These are phyloP conservation scores for Juncus inflexus DNA, from an alignment of 176 grass and related monocot species.

Conservation along the genomic window DNA sequence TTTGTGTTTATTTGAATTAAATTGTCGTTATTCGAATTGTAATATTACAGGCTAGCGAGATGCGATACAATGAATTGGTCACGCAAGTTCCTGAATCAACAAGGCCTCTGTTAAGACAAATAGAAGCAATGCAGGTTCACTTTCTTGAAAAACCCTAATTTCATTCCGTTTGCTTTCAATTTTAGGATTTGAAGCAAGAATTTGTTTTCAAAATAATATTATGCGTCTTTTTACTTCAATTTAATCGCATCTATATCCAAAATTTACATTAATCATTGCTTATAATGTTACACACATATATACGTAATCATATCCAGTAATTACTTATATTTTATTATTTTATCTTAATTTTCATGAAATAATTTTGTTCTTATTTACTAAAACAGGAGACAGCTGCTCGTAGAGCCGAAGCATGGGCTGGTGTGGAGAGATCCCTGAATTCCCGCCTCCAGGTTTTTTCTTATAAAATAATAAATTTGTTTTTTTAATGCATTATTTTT, in stretches of 20 bases:
- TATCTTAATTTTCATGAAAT: slow-evolving; percentile 4
- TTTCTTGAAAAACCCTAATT: slow-evolving; percentile 3
- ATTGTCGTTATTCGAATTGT: slow-evolving; percentile 1
- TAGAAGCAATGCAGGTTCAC: slow-evolving; percentile 97
- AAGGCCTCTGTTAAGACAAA: slow-evolving; percentile 89
- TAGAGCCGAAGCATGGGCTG: slow-evolving; percentile 93
- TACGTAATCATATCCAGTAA: background rate
- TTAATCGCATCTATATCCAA: no score
- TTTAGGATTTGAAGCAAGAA: background rate
- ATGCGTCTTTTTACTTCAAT: no score
- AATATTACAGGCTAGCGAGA: slow-evolving; percentile 69
- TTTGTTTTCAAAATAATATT: background rate
- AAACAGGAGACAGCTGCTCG: slow-evolving; percentile 80
- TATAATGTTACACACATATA: background rate
- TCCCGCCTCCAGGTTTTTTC: slow-evolving; percentile 80
- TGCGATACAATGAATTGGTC: slow-evolving; percentile 95
- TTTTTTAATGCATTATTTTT: background rate
- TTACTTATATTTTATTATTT: slow-evolving; percentile 6
- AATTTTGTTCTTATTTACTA: slow-evolving; percentile 25
- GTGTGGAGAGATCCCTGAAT: slow-evolving; percentile 86
- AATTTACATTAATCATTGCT: no score
- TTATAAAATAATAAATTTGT: slow-evolving; percentile 26
- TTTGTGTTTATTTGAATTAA: slow-evolving; percentile 11
- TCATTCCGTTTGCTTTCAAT: background rate
- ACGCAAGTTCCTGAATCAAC: slow-evolving; percentile 99